Percentiles rank a stretch among this genome's conserved stretches.
Evolutionary conservation across 202 grass and related monocot genomes (phyloP).

Genomic region (Digitaria exilis): DNA sequence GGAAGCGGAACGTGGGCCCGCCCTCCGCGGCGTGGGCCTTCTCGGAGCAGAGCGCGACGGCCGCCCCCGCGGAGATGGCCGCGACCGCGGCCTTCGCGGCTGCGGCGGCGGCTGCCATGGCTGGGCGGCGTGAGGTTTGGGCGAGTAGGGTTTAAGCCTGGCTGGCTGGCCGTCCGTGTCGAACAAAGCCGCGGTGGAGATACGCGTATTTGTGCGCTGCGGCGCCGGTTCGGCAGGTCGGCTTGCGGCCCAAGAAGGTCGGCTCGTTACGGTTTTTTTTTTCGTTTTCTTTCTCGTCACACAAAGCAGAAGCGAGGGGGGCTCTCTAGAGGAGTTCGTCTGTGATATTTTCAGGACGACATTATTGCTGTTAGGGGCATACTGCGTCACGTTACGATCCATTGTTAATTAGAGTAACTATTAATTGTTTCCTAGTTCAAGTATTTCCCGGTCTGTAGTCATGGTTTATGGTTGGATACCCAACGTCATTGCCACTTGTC

Average conservation of each 20-base stretch:
- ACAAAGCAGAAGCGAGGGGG: neutral
- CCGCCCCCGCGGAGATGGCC: slow-evolving; percentile 51
- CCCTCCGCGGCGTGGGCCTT: slow-evolving; percentile 57
- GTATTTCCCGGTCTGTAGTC: neutral
- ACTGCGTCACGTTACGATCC: neutral
- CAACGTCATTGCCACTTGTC: neutral
- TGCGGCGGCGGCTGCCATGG: slow-evolving; percentile 52
- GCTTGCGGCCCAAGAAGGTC: slow-evolving; percentile 27
- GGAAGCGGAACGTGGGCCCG: slow-evolving; percentile 50
- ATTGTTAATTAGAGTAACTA: too few relatives aligned
- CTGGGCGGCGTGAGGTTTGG: slow-evolving; percentile 17
- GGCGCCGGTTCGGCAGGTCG: slow-evolving; percentile 20
- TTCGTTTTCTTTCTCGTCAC: neutral
- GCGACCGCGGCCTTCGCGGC: slow-evolving; percentile 53
- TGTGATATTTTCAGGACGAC: slow-evolving; percentile 10
- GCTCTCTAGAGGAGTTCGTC: neutral
- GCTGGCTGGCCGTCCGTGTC: slow-evolving; percentile 29
- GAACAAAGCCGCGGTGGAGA: slow-evolving; percentile 18
- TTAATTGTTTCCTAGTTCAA: neutral
- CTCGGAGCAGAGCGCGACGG: slow-evolving; percentile 48
- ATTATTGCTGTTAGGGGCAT: neutral
- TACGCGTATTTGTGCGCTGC: slow-evolving; percentile 17
- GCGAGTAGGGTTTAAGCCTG: slow-evolving; percentile 71
- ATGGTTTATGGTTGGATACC: neutral
- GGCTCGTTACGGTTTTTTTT: slow-evolving; percentile 15